phyloP scores from a whole-genome alignment of 202 grass and related monocot genomes.

The Carex arenaria region DNA sequence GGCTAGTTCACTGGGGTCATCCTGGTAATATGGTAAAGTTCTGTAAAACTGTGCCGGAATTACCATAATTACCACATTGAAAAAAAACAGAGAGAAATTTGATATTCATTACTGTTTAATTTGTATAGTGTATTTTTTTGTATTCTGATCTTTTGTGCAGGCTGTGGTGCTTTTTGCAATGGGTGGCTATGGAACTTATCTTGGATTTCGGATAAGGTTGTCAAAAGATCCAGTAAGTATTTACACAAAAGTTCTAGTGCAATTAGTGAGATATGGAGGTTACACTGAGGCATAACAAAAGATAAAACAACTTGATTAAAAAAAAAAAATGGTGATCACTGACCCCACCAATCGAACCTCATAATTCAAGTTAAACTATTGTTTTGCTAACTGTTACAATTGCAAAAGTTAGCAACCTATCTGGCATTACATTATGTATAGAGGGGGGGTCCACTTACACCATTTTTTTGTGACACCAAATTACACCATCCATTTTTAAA shows the following conservation, averaged over 20 bases:
- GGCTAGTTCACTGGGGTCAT: constrained; percentile 98
- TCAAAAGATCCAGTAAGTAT: constrained; percentile 70
- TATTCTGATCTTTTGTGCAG: constrained; percentile 24
- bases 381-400: neutral
- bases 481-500: too few species aligned
- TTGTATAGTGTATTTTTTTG: neutral
- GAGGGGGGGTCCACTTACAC: too few species aligned
- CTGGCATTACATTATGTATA: neutral
- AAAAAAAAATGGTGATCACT: neutral
- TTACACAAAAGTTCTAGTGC: neutral
- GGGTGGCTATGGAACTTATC: constrained; percentile 89
- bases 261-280: neutral
- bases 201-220: constrained; percentile 86
- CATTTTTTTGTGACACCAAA: too few species aligned
- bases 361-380: neutral
- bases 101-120: neutral
- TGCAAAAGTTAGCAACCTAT: neutral
- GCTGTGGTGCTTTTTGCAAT: constrained; percentile 93
- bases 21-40: constrained; percentile 85
- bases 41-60: neutral
- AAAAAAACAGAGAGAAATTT: neutral
- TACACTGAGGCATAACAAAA: neutral
- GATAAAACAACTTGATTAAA: neutral
- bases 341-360: too few species aligned
- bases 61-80: neutral